Evolutionary conservation across 768 basidiomycete species (phyloP).

Genomic region (Boletus sensibilis): DNA sequence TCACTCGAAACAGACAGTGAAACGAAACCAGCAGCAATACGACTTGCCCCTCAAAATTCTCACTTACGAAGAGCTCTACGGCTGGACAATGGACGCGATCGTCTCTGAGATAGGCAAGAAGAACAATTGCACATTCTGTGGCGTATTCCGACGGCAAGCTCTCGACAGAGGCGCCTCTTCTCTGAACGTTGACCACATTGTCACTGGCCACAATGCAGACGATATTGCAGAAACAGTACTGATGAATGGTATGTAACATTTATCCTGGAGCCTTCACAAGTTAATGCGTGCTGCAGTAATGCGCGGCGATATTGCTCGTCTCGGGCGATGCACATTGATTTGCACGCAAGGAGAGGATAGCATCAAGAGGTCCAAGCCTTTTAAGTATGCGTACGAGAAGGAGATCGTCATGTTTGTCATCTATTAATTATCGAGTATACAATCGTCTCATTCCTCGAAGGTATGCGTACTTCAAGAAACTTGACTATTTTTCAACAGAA

Average conservation of each 20-base stretch:
- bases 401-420: conserved; percentile 91
- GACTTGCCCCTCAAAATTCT: conserved; percentile 93
- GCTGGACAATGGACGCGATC: conserved; percentile 99
- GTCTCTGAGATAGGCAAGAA: conserved; percentile 94
- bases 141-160: conserved; percentile 95
- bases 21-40: conserved; percentile 95
- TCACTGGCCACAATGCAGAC: conserved; percentile 98
- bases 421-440: not conserved
- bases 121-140: conserved; percentile 99
- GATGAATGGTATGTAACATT: conserved; percentile 83
- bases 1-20: conserved; percentile 72
- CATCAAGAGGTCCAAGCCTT: conserved; percentile 96
- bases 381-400: conserved; percentile 99
- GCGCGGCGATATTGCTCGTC: conserved; percentile 93
- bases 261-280: not conserved
- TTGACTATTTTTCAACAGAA: conserved; percentile 98
- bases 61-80: conserved; percentile 94
- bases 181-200: conserved; percentile 92
- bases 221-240: conserved; percentile 98
- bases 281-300: conserved; percentile 61
- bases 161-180: conserved; percentile 91
- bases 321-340: conserved; percentile 91
- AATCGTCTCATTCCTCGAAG: conserved; percentile 39
- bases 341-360: conserved; percentile 96
- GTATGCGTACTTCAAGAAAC: conserved; percentile 99